Base-by-base conservation (phyloP, 2,329 filamentous ascomycete genomes). In the Fusarium euwallaceae region DNA sequence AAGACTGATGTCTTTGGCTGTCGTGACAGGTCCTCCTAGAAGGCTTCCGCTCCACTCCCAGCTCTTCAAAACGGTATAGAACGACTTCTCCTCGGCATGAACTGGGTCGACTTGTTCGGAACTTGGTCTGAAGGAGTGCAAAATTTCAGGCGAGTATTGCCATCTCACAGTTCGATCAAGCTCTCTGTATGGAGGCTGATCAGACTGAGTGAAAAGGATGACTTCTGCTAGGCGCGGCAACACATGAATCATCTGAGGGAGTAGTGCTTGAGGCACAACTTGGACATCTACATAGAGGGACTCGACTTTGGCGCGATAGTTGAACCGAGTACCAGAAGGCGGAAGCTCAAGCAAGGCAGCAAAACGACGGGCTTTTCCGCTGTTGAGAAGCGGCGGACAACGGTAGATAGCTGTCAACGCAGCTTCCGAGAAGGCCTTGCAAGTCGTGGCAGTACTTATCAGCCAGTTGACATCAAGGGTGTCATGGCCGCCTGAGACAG, bases 391-490 rank as follows among this genome's bases (percentile, higher is more conserved):
- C 2, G 91, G 91, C 10, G 94, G 94, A 6, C 87, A 90, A 56
- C 88, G 86, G 80, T 97, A 97, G 6, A 97, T 86, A 2, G 90
- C 92, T 6, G 91, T 91, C 61, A 97, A 82, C 2, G 93, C 93
- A 6, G 94, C 92, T 76, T 95, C 94, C 0, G 89, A 84, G 67
- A 95, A 94, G 3, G 87, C 81, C 61, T 86, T 89, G 75, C 92
- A 95, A 17, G 91, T 84, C 2, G 87, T 86, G 39, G 93, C 90
- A 53, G 89, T 84, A n/a, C 86, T 85, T 11, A 93, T 82, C 8
- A 97, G 88, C 92, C 92, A 95, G 76, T 87, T 85, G 14, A 86
- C 86, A 77, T 86, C 84, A 79, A 84, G 76, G 83, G 85, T 78
- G n/a, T 83, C 83, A 6, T 83, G 79, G 1, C 80, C 77, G 10